These are phyloP conservation scores for Betula pendula DNA, from an alignment of 306 rosid genomes.

Conservation along the genomic window DNA sequence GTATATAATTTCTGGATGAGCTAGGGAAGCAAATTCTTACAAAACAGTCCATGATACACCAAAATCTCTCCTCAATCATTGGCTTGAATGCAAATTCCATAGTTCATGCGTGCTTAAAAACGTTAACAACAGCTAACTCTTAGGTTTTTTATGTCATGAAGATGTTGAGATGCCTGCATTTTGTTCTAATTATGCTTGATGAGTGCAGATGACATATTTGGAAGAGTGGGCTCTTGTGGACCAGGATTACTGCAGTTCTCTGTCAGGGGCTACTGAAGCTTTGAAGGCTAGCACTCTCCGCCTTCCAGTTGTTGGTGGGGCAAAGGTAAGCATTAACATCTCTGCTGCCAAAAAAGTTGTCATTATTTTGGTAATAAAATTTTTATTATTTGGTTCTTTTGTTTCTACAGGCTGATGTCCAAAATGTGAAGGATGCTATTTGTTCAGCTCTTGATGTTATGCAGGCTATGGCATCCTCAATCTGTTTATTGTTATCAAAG, in stretches of 20 bases:
- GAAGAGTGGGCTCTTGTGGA: slow-evolving; percentile 86
- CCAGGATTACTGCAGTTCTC: slow-evolving; percentile 67
- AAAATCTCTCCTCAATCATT: neutral
- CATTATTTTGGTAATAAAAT: neutral
- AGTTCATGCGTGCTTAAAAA: neutral
- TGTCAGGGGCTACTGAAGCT: slow-evolving; percentile 85
- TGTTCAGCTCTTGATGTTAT: slow-evolving; percentile 90
- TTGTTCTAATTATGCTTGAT: slow-evolving; percentile 25
- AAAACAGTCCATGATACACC: neutral
- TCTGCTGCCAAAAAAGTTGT: neutral
- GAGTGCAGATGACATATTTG: slow-evolving; percentile 64
- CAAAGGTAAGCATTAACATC: slow-evolving; percentile 51
- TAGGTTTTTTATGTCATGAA: neutral
- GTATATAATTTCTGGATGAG: neutral
- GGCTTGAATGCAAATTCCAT: neutral
- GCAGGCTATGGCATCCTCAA: slow-evolving; percentile 92
- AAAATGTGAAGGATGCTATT: slow-evolving; percentile 78
- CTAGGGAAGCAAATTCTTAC: neutral
- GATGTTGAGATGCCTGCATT: slow-evolving; percentile 16
- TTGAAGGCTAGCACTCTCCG: slow-evolving; percentile 94
- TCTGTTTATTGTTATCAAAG: slow-evolving; percentile 66
- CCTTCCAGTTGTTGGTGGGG: slow-evolving; percentile 86
- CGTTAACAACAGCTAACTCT: neutral
- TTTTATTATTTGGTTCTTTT: slow-evolving; percentile 10
- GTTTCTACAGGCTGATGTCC: slow-evolving; percentile 65